Evolutionary conservation across 2,329 filamentous ascomycete species (phyloP), one percentile per base, ranked within the genome.

Genomic region (Xylaria sp.): DNA sequence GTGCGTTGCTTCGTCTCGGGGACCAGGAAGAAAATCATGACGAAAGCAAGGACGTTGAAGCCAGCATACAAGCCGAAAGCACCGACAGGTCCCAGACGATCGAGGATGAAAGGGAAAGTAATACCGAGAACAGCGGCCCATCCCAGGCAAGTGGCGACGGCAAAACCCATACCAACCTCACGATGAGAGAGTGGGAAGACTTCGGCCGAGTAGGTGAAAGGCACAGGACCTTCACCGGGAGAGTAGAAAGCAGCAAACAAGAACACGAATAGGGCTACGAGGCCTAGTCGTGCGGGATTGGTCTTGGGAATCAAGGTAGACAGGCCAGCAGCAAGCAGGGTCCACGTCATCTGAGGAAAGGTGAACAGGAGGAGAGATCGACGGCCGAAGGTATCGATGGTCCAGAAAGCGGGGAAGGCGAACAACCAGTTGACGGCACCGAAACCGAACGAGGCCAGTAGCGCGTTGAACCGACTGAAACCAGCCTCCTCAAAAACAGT

Each of bases 121-220:
- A 90, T 83, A n/a, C 83, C 82, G 46, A 88, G 76, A 0, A 90
- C 82, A 0, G 83, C 80, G 0, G 85, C 85, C 81, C 82, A 86
- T 69, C 82, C 82, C 7, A 89, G 78, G 64, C 86, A 89, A 0
- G 86, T 90, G 1, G 88, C 86, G 8, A 90, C 88, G 7, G 87
- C 85, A 75, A 84, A 90, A 0, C 83, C 83, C 89, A 91, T 91
- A 58, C 89, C 89, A 23, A 90, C 81, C 71, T 91, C 89, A 69
- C 89, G 83, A 72, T 91, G 88, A 1, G 86, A 88, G 0, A 90
- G 81, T 0, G 89, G 88, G 71, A 88, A 91, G 1, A 90, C 86
- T 72, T 91, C 89, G 41, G 88, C 87, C 4, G 82, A 84, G 75
- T 90, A 90, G 0, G 86, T 85, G 70, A 88, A 90, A 0, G 88